Percentiles rank a stretch among this genome's conserved stretches.
Conservation (phyloP, 192 early-diverging fungal species). For the Backusella mclennaniae region DNA sequence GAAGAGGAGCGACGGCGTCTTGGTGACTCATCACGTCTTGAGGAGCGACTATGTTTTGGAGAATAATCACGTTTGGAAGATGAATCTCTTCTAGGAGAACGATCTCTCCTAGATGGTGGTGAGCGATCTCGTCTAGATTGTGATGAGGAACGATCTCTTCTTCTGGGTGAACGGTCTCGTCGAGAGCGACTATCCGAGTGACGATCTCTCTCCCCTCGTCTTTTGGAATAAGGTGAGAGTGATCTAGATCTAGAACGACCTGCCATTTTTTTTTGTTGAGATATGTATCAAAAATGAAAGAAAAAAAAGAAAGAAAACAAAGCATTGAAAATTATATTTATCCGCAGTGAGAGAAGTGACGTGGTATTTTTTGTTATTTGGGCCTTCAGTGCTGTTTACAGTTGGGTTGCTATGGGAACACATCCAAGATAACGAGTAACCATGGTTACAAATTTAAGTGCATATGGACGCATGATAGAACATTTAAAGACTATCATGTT, state of each 20-base stretch:
- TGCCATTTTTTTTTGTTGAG: not conserved
- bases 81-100: not conserved
- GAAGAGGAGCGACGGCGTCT: not conserved
- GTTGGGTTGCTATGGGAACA: not conserved
- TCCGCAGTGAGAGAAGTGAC: not conserved
- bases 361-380: not conserved
- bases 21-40: not conserved
- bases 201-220: not conserved
- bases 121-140: not conserved
- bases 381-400: not conserved
- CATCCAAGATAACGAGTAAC: not conserved
- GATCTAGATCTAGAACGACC: conserved; percentile 9
- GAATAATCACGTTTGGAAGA: not conserved
- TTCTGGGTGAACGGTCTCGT: not conserved
- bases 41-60: not conserved
- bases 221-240: conserved; percentile 4
- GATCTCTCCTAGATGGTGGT: not conserved
- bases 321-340: not conserved
- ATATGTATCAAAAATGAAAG: not conserved
- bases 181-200: not conserved
- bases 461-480: not conserved
- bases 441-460: not conserved
- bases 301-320: not conserved
- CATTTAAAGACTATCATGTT: too few relatives aligned
- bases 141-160: not conserved